A percentile compares a stretch with the other conserved stretches of the same genome.
Evolutionary conservation across 164 flowering plant genomes (phyloP).

Genomic region (Berberis thunbergii): DNA sequence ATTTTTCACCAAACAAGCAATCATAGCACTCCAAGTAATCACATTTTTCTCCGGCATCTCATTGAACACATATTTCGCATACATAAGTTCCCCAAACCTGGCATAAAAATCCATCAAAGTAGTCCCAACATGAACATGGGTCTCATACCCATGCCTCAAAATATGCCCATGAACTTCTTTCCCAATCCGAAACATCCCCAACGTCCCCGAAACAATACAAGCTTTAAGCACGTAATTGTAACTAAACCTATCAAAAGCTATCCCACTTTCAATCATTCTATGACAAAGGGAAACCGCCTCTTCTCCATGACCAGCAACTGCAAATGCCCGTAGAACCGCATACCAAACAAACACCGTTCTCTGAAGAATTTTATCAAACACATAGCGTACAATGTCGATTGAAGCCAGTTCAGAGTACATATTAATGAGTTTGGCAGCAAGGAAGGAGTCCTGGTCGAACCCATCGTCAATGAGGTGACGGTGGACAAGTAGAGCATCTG

Average conservation of each 20-base stretch:
- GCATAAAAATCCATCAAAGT: slow-evolving; percentile 85
- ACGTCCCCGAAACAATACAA: slow-evolving; percentile 38
- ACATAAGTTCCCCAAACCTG: slow-evolving; percentile 42
- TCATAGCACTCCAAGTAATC: slow-evolving; percentile 94
- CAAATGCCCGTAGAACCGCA: slow-evolving; percentile 64
- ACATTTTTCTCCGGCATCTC: slow-evolving; percentile 57
- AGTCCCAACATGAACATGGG: slow-evolving; percentile 53
- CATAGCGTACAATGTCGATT: slow-evolving; percentile 48
- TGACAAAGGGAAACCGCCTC: slow-evolving; percentile 48
- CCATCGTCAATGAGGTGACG: slow-evolving; percentile 43
- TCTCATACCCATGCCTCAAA: slow-evolving; percentile 55
- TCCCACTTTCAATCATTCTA: slow-evolving; percentile 38
- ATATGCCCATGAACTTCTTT: slow-evolving; percentile 72
- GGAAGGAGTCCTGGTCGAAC: slow-evolving; percentile 62
- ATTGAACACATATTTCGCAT: slow-evolving; percentile 52
- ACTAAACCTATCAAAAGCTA: slow-evolving; percentile 66
- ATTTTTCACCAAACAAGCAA: slow-evolving; percentile 68
- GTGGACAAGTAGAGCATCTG: slow-evolving; percentile 46
- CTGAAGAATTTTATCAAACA: slow-evolving; percentile 54
- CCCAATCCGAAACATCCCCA: slow-evolving; percentile 29
- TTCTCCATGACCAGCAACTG: slow-evolving; percentile 47
- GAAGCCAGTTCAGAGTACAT: slow-evolving; percentile 48
- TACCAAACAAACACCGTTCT: slow-evolving; percentile 71
- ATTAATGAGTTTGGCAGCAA: slow-evolving; percentile 76
- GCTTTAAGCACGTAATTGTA: slow-evolving; percentile 78